These are phyloP conservation scores for Aspergillus sp. DNA, from an alignment of 2,329 filamentous ascomycete species.

Conservation along the genomic window DNA sequence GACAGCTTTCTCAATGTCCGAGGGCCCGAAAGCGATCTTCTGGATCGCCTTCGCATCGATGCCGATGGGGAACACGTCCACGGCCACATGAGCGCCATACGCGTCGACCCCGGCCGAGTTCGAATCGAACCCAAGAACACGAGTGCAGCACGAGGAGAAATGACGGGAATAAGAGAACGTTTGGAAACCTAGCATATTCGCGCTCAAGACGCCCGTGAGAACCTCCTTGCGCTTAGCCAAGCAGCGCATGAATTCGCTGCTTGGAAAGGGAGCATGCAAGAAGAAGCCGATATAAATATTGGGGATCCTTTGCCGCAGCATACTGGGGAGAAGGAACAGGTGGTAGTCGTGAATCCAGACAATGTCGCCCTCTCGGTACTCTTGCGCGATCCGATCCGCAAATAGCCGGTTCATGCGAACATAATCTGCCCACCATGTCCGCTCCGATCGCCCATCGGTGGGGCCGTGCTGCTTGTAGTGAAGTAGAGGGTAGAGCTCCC, in stretches of 20 bases:
- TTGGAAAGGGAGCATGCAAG: conserved; percentile 90
- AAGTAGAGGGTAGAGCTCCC: conserved; percentile 87
- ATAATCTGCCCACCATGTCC: conserved; percentile 87
- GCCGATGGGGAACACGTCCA: conserved; percentile 92
- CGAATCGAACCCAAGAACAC: conserved; percentile 86
- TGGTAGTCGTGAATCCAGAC: conserved; percentile 95
- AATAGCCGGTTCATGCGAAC: conserved; percentile 91
- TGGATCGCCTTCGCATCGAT: conserved; percentile 84
- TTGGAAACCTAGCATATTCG: conserved; percentile 94
- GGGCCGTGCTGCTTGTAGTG: conserved; percentile 96
- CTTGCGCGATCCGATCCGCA: conserved; percentile 80
- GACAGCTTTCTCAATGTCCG: conserved; percentile 70
- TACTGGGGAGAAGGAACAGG: conserved; percentile 81
- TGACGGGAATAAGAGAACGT: conserved; percentile 93
- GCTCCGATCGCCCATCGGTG: conserved; percentile 77
- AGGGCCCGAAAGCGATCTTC: conserved; percentile 68
- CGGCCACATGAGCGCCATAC: conserved; percentile 82
- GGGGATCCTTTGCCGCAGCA: conserved; percentile 80
- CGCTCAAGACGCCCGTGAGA: conserved; percentile 81
- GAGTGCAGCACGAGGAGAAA: conserved; percentile 90
- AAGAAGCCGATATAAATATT: conserved; percentile 95
- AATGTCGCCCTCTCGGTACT: conserved; percentile 90
- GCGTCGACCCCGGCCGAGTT: conserved; percentile 83
- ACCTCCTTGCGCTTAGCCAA: conserved; percentile 86
- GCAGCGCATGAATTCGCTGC: conserved; percentile 91